These are phyloP conservation scores for Baudoinia panamericana DNA, from an alignment of 495 filamentous ascomycete species.

Conservation along the genomic window DNA sequence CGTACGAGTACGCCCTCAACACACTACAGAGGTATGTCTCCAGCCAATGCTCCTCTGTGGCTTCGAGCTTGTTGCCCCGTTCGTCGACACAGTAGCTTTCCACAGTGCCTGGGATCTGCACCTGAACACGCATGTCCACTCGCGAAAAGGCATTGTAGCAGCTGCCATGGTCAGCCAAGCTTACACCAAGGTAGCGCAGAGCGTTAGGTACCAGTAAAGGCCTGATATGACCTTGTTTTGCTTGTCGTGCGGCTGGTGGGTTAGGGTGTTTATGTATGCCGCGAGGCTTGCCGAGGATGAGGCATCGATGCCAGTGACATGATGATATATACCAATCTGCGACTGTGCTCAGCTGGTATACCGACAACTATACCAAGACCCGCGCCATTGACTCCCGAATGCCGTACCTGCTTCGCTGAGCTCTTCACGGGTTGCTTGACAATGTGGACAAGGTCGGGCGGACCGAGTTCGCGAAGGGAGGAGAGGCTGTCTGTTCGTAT, in stretches of 20 bases:
- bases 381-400: not conserved
- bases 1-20: conserved; percentile 85
- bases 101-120: conserved; percentile 87
- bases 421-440: conserved; percentile 68
- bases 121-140: conserved; percentile 94
- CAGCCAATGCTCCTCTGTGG: conserved; percentile 86
- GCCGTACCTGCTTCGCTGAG: conserved; percentile 47
- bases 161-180: conserved; percentile 35
- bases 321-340: conserved; percentile 87
- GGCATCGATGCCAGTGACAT: conserved; percentile 94
- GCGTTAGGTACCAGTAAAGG: conserved; percentile 65
- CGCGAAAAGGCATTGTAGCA: conserved; percentile 99
- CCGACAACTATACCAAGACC: not conserved
- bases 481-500: conserved; percentile 76
- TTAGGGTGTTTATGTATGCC: conserved; percentile 95
- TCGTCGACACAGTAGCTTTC: conserved; percentile 96
- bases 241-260: conserved; percentile 74
- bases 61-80: conserved; percentile 79
- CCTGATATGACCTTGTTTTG: conserved; percentile 84
- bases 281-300: conserved; percentile 94
- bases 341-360: conserved; percentile 6
- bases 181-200: not conserved
- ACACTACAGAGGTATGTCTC: conserved; percentile 95
- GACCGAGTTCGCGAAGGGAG: conserved; percentile 78
- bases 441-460: conserved; percentile 88